Evolutionary conservation across 1,139 yeast species (phyloP).

Genomic region (Eremothecium gossypii): DNA sequence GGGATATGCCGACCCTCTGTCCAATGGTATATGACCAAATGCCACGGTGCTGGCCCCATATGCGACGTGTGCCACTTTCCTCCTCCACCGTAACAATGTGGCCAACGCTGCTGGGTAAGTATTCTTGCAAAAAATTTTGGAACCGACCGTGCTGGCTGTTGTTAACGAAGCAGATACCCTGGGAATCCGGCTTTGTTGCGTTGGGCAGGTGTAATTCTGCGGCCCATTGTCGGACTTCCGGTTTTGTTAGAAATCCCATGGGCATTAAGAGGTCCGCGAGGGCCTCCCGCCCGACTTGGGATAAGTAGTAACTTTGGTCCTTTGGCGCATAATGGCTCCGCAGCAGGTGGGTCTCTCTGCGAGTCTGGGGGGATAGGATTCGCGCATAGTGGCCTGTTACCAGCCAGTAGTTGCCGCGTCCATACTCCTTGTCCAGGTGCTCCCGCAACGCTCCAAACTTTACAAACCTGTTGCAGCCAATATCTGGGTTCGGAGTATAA

Average conservation of each 20-base stretch:
- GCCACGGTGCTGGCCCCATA: slow-evolving; percentile 79
- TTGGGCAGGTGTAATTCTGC: slow-evolving; percentile 41
- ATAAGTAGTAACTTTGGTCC: slow-evolving; percentile 86
- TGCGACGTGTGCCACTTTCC: slow-evolving; percentile 37
- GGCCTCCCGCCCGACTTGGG: slow-evolving; percentile 47
- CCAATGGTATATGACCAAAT: slow-evolving; percentile 94
- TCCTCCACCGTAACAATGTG: slow-evolving; percentile 57
- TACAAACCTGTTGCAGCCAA: slow-evolving; percentile 73
- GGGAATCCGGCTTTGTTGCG: slow-evolving; percentile 81
- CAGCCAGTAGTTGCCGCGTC: slow-evolving; percentile 56
- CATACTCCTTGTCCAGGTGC: slow-evolving; percentile 37
- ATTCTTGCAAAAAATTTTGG: slow-evolving; percentile 66
- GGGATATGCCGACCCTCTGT: slow-evolving; percentile 64
- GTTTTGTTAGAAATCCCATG: slow-evolving; percentile 66
- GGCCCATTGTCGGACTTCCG: slow-evolving; percentile 65
- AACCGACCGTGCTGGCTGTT: slow-evolving; percentile 55
- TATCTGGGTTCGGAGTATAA: slow-evolving; percentile 89
- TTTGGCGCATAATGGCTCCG: slow-evolving; percentile 54
- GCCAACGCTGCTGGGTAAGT: slow-evolving; percentile 65
- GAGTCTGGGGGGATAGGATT: slow-evolving; percentile 32
- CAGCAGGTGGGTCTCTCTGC: slow-evolving; percentile 40
- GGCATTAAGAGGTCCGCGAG: slow-evolving; percentile 59
- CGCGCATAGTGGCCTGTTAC: slow-evolving; percentile 93
- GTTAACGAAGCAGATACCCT: slow-evolving; percentile 88
- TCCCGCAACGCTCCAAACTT: slow-evolving; percentile 75